Conservation (phyloP, 768 basidiomycete genomes). For the Amanita pseudoporphyria region DNA sequence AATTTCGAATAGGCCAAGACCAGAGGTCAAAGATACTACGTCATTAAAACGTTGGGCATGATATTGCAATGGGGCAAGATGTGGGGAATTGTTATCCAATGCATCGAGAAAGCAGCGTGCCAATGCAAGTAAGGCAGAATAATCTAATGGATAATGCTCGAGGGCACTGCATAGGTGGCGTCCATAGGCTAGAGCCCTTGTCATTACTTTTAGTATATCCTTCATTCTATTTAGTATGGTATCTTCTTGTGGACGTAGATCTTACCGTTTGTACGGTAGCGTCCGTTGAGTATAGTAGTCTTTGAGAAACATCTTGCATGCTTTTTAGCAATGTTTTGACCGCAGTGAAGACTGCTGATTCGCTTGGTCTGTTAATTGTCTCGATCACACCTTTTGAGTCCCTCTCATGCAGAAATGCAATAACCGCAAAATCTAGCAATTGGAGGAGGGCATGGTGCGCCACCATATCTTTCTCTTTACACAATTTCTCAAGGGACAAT, state of each 20-base stretch:
- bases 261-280: not conserved
- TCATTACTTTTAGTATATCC: not conserved
- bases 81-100: constrained; percentile 24
- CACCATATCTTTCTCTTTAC: constrained; percentile 15
- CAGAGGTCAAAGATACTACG: constrained; percentile 51
- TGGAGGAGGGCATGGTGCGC: constrained; percentile 29
- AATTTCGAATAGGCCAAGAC: constrained; percentile 60
- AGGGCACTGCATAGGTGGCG: constrained; percentile 35
- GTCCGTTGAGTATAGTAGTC: not conserved
- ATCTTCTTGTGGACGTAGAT: not conserved
- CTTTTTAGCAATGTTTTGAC: not conserved
- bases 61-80: constrained; percentile 23
- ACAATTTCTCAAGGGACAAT: constrained; percentile 18
- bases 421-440: constrained; percentile 31
- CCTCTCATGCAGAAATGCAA: constrained; percentile 26
- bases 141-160: constrained; percentile 39
- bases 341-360: not conserved
- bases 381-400: constrained; percentile 10
- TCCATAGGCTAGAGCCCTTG: constrained; percentile 24
- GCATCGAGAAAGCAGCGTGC: constrained; percentile 40
- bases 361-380: not conserved
- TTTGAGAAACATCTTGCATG: not conserved
- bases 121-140: constrained; percentile 55
- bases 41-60: constrained; percentile 32
- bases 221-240: not conserved